Evolutionary conservation across 1,139 yeast genomes (phyloP), one percentile per base, ranked within the genome.

Genomic region (Suhomyces chickasaworum): DNA sequence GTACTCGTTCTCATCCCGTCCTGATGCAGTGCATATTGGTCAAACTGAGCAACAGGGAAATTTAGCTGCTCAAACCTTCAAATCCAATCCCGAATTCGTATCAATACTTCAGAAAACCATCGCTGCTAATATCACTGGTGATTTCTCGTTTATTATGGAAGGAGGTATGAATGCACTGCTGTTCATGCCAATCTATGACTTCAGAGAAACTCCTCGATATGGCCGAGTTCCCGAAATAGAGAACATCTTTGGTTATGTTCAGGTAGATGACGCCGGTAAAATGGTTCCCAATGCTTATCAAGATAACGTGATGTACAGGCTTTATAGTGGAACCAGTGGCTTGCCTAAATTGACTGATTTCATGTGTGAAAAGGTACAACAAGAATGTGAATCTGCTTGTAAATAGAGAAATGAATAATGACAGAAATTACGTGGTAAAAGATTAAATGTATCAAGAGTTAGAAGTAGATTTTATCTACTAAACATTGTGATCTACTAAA

Each of bases 161-260:
- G 89, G 90, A 1, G 75, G 81, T 5, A 77, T 80, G 31, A 84
- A 79, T 57, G 77, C 78, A 18, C 63, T 71, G 36, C 66, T 78
- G 0, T 83, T 66, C 63, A 83, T 86, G 85, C 89, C 90, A 6
- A 77, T 88, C 37, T 85, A 81, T 56, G 96, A 88, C 59, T 73
- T 84, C 52, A 71, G 95, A 49, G 80, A 77, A 44, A 75, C 82
- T 2, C 91, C 95, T 1, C 69, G 79, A 20, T 81, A 78, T 53
- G 88, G 88, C 10, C 73, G 95, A 47, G 77, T 81, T 17, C 90
- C 95, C 0, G 87, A 84, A 20, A 80, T 86, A 4, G 89, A 84
- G 51, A 86, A 85, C 56, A 82, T 83, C 1, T 71, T 83, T 48
- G 96, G 96, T 0, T 86, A 84, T 56, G 83, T 87, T 6, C 76